phyloP scores from a whole-genome alignment of 805 yeast species.

The Lachancea nothofagi region DNA sequence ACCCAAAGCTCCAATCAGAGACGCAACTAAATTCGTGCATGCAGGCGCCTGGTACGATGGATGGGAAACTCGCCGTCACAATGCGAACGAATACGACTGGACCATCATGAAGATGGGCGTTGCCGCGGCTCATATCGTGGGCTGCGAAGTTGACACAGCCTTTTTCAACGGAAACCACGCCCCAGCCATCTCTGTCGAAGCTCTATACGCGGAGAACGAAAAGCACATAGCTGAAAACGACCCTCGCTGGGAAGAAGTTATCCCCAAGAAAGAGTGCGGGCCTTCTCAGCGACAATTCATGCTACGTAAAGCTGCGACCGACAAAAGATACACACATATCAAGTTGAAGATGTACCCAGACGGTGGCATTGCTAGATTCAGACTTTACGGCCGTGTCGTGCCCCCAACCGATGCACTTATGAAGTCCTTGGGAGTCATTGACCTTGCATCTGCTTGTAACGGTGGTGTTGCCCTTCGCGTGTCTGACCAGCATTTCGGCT shows the following conservation, averaged over 20 bases:
- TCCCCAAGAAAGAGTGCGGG: conserved; percentile 74
- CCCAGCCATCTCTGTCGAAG: conserved; percentile 83
- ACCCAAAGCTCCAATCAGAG: conserved; percentile 75
- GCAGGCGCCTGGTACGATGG: conserved; percentile 99
- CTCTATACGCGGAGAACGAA: conserved; percentile 36
- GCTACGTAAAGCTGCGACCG: conserved; percentile 53
- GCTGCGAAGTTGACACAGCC: conserved; percentile 89
- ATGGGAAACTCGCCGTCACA: conserved; percentile 97
- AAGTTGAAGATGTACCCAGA: conserved; percentile 93
- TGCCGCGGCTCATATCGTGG: conserved; percentile 64
- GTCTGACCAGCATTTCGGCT: conserved; percentile 92
- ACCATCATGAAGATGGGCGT: conserved; percentile 82
- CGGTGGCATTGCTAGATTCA: conserved; percentile 95
- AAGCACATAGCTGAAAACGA: conserved; percentile 25
- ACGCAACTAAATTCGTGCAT: conserved; percentile 69
- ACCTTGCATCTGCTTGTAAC: conserved; percentile 72
- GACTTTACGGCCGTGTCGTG: conserved; percentile 77
- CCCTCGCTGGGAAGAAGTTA: conserved; percentile 63
- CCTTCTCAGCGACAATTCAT: conserved; percentile 86
- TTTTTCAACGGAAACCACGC: conserved; percentile 95
- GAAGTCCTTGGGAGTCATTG: conserved; percentile 35
- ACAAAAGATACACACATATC: conserved; percentile 64
- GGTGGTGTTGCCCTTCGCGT: conserved; percentile 85
- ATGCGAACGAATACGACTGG: conserved; percentile 79
- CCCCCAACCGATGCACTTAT: conserved; percentile 36